Evolutionary conservation across 768 basidiomycete species (phyloP).

Genomic region (Lepiota venenata): DNA sequence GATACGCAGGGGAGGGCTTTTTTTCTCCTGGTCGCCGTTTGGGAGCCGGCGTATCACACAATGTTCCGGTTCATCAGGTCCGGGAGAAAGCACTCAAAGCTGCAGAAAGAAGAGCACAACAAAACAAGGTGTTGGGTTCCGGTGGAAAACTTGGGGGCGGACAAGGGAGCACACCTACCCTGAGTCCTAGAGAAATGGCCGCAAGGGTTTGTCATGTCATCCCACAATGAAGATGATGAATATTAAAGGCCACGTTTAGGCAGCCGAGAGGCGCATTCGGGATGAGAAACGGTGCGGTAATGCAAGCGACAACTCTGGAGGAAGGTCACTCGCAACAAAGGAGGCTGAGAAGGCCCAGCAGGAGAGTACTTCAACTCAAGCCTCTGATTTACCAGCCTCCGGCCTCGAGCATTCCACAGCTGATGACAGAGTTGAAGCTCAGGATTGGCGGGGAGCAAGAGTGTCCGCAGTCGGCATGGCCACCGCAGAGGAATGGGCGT

Average conservation of each 20-base stretch:
- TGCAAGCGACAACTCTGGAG: conserved; percentile 37
- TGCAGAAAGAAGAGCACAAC: conserved; percentile 67
- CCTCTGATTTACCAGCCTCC: conserved; percentile 52
- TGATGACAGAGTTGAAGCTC: conserved; percentile 11
- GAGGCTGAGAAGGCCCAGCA: conserved; percentile 67
- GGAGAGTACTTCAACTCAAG: conserved; percentile 58
- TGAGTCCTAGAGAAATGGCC: conserved; percentile 69
- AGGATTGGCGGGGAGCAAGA: too few relatives aligned
- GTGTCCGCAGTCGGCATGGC: neutral
- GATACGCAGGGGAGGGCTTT: conserved; percentile 93
- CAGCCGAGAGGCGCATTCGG: conserved; percentile 73
- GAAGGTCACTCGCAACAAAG: conserved; percentile 33
- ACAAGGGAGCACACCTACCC: conserved; percentile 29
- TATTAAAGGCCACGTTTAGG: conserved; percentile 40
- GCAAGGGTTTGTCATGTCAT: conserved; percentile 47
- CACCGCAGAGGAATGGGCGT: conserved; percentile 41
- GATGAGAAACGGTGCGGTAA: conserved; percentile 74
- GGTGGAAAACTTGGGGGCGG: conserved; percentile 64
- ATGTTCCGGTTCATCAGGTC: conserved; percentile 64
- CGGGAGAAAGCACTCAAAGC: conserved; percentile 69
- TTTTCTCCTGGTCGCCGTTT: conserved; percentile 68
- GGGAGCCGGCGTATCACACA: conserved; percentile 64
- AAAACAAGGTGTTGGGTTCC: conserved; percentile 40
- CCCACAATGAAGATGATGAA: neutral
- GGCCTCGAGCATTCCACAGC: conserved; percentile 10